phyloP scores from a whole-genome alignment of 1,284 basidiomycete species.

The Marasmius tenuissimus region DNA sequence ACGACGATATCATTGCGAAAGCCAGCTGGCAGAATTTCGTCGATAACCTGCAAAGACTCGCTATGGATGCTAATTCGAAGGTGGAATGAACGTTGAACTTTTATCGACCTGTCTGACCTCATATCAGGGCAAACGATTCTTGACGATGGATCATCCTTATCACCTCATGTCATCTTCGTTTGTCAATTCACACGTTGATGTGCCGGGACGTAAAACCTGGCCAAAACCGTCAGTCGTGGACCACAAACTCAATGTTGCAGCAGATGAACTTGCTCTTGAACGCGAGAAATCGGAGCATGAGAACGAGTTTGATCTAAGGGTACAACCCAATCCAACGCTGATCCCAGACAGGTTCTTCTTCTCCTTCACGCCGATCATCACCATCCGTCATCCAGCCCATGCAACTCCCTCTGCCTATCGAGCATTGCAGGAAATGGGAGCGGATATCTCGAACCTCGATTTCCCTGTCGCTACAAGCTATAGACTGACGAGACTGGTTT shows the following conservation, averaged over 20 bases:
- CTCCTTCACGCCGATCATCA: slow-evolving; percentile 3
- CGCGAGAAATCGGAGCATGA: too few species aligned
- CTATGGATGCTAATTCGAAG: neutral
- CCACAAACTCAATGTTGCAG: neutral
- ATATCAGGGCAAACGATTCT: neutral
- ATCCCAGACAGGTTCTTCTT: slow-evolving; percentile 4
- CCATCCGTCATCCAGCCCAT: slow-evolving; percentile 8
- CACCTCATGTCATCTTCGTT: neutral
- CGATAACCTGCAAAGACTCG: neutral
- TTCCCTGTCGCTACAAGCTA: neutral
- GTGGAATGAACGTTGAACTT: neutral
- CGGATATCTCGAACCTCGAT: slow-evolving; percentile 1
- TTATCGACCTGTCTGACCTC: too few species aligned
- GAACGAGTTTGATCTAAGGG: neutral
- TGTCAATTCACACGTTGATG: neutral
- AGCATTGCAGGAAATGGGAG: neutral
- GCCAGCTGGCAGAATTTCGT: neutral
- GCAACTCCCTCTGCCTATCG: slow-evolving; percentile 1
- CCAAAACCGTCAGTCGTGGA: neutral
- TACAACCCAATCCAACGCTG: slow-evolving; percentile 4
- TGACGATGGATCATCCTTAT: neutral
- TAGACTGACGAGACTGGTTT: neutral
- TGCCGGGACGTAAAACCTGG: neutral
- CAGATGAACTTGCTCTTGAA: neutral
- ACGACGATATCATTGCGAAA: neutral